Conservation (phyloP, 257 asterid species). For the Mitragyna speciosa region DNA sequence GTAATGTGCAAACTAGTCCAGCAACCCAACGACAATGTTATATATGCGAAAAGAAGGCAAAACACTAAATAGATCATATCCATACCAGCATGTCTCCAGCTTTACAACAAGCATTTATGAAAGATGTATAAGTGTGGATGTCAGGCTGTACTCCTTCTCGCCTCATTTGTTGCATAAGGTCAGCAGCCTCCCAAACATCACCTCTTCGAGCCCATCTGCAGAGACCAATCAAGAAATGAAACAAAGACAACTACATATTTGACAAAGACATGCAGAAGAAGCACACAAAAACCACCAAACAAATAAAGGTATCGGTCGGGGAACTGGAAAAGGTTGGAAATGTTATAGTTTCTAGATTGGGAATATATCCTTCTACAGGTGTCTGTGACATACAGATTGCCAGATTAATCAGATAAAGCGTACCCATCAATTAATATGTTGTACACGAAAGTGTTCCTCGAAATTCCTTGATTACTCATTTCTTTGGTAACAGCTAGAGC, state of each 20-base stretch:
- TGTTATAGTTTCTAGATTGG: not conserved
- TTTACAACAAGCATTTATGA: conserved; percentile 90
- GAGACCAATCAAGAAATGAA: conserved; percentile 6
- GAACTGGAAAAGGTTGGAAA: not conserved
- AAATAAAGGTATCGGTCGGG: not conserved
- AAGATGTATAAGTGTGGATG: conserved; percentile 93
- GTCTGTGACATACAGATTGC: not conserved
- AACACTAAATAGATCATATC: not conserved
- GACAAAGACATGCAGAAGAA: not conserved
- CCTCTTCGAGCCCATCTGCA: conserved; percentile 99
- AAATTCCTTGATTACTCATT: conserved; percentile 73
- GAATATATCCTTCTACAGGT: not conserved
- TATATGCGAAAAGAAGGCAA: not conserved
- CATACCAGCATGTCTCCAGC: conserved; percentile 97
- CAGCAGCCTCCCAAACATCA: conserved; percentile 99
- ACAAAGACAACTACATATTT: not conserved
- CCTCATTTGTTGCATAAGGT: conserved; percentile 97
- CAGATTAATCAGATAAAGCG: conserved; percentile 9
- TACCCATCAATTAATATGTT: conserved; percentile 97
- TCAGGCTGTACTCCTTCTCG: conserved; percentile 89
- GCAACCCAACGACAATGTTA: conserved; percentile 6
- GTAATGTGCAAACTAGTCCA: not conserved
- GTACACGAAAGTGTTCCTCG: conserved; percentile 84
- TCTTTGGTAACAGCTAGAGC: conserved; percentile 96
- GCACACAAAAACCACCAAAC: not conserved